A percentile compares a stretch with the other conserved stretches of the same genome.
These are phyloP conservation scores for Iberis pinnata DNA, from an alignment of 345 rosid species.

Conservation along the genomic window DNA sequence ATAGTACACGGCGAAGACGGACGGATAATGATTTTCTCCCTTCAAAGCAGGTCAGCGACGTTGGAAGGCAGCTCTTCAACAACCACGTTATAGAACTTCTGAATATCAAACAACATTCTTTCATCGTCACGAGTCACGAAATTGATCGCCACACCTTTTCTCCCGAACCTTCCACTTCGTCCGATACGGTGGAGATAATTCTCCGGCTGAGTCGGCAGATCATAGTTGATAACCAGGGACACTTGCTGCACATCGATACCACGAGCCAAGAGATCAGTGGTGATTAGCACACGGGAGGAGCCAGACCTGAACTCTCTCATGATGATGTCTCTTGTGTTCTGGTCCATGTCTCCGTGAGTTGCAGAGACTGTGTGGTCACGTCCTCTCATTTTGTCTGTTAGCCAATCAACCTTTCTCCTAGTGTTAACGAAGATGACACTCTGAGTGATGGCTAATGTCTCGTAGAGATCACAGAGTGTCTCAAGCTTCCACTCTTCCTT, in stretches of 20 bases:
- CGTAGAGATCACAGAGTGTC: too few species aligned
- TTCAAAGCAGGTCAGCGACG: constrained; percentile 24
- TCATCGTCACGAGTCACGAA: too few species aligned
- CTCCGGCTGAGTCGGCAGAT: constrained; percentile 67
- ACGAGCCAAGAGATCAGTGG: constrained; percentile 68
- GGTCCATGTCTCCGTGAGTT: background rate
- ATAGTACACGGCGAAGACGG: background rate
- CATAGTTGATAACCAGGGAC: constrained; percentile 62
- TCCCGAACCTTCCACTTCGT: too few species aligned
- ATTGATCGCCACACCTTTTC: too few species aligned
- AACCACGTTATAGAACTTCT: constrained; percentile 23
- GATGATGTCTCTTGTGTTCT: too few species aligned
- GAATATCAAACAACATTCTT: too few species aligned
- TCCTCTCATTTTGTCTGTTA: constrained; percentile 62
- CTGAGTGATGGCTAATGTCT: constrained; percentile 48
- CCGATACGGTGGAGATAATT: constrained; percentile 61
- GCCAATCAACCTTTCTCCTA: constrained; percentile 70
- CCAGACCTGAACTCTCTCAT: constrained; percentile 43
- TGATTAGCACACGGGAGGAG: constrained; percentile 63
- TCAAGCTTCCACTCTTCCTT: too few species aligned
- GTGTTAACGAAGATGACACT: constrained; percentile 77
- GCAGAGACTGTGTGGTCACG: constrained; percentile 74
- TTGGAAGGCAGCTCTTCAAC: constrained; percentile 57
- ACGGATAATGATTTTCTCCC: background rate
- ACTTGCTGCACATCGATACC: constrained; percentile 81